Evolutionary conservation across 108 stramenopile species (phyloP).

Genomic region (Nitzschia sp.): DNA sequence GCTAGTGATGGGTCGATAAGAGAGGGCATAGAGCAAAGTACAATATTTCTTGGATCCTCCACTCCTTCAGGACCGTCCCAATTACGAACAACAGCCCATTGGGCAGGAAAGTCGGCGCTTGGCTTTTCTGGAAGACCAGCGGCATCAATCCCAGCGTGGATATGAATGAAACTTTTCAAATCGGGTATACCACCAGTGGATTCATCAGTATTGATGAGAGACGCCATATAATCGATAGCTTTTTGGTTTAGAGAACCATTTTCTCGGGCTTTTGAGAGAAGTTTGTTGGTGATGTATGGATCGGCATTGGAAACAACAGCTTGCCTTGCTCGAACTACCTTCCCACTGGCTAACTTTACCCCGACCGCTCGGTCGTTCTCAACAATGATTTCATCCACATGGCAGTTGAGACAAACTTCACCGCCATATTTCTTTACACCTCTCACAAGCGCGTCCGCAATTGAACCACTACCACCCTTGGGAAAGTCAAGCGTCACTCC

Average conservation of each 20-base stretch:
- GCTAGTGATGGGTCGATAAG: conserved; percentile 86
- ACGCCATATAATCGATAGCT: conserved; percentile 55
- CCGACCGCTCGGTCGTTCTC: conserved; percentile 80
- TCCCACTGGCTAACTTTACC: conserved; percentile 68
- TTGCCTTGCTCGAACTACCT: conserved; percentile 63
- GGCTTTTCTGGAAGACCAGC: conserved; percentile 67
- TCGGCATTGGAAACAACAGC: conserved; percentile 92
- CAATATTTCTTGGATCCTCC: conserved; percentile 86
- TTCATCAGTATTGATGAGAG: conserved; percentile 56
- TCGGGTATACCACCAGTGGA: conserved; percentile 58
- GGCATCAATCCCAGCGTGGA: conserved; percentile 91
- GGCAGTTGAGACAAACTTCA: conserved; percentile 54
- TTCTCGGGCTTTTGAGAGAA: conserved; percentile 49
- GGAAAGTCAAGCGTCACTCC: conserved; percentile 93
- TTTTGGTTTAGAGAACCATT: conserved; percentile 36
- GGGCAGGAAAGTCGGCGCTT: conserved; percentile 86
- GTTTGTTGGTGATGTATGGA: conserved; percentile 73
- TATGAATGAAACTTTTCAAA: conserved; percentile 87
- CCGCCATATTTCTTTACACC: conserved; percentile 75
- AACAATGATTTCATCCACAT: conserved; percentile 85
- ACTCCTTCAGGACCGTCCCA: conserved; percentile 82
- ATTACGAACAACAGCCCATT: conserved; percentile 91
- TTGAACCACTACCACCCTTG: conserved; percentile 80
- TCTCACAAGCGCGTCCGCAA: conserved; percentile 87
- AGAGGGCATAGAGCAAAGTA: conserved; percentile 78